phyloP scores from a whole-genome alignment of 306 rosid genomes.

The Castanospermum australe region DNA sequence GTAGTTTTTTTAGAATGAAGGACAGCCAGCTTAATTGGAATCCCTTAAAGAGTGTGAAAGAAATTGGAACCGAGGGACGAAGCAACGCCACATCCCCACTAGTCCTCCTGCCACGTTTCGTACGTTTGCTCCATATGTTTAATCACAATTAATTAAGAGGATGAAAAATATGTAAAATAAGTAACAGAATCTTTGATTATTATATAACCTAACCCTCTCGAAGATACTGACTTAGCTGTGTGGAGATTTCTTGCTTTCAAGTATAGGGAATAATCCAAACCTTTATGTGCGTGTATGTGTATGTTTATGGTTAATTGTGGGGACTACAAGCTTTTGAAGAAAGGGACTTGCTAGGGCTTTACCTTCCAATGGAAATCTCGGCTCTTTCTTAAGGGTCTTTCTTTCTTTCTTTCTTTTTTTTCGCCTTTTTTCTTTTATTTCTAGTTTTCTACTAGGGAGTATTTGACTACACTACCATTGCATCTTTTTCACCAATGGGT shows the following conservation, averaged over 20 bases:
- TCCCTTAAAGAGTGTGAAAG: slow-evolving; percentile 47
- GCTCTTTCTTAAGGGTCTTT: slow-evolving; percentile 17
- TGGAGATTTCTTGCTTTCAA: slow-evolving; percentile 65
- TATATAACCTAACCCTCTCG: slow-evolving; percentile 30
- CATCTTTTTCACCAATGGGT: slow-evolving; percentile 38
- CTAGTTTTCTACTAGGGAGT: too few species aligned
- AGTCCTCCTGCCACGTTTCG: slow-evolving; percentile 51
- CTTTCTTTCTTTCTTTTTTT: background rate
- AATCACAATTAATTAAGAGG: slow-evolving; percentile 31
- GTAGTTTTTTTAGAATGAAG: slow-evolving; percentile 38
- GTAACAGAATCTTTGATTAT: slow-evolving; percentile 40
- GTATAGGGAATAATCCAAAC: slow-evolving; percentile 47
- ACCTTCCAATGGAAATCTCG: slow-evolving; percentile 42
- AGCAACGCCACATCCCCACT: slow-evolving; percentile 53
- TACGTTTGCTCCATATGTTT: slow-evolving; percentile 35
- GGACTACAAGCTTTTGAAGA: slow-evolving; percentile 45
- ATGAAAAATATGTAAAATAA: slow-evolving; percentile 21
- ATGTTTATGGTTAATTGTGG: slow-evolving; percentile 12
- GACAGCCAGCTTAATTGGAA: slow-evolving; percentile 65
- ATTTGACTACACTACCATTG: slow-evolving; percentile 31
- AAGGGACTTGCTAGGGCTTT: slow-evolving; percentile 51
- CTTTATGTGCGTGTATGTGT: slow-evolving; percentile 29
- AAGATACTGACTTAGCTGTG: slow-evolving; percentile 65
- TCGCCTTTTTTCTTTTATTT: background rate
- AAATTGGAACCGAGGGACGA: slow-evolving; percentile 35